phyloP scores from a whole-genome alignment of 2,329 filamentous ascomycete genomes.

The Penicillium sp. region DNA sequence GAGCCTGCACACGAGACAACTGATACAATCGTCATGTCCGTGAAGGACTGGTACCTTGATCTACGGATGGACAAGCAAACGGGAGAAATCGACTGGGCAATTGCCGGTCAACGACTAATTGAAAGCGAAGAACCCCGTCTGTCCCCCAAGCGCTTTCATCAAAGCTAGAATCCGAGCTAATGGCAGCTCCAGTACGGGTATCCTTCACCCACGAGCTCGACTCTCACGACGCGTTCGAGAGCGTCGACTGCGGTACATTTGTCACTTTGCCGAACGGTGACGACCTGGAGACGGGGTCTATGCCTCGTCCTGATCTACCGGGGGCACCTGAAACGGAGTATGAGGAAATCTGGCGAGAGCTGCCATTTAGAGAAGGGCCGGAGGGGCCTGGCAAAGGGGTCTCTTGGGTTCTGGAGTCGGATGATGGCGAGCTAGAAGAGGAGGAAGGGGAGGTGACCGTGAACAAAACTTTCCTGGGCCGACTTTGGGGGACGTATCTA shows the following conservation, averaged over 20 bases:
- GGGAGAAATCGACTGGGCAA: slow-evolving; percentile 45
- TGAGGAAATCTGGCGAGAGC: slow-evolving; percentile 67
- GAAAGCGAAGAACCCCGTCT: slow-evolving; percentile 38
- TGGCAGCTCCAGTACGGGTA: slow-evolving; percentile 29
- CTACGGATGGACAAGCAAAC: slow-evolving; percentile 42
- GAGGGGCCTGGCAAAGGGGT: slow-evolving; percentile 24
- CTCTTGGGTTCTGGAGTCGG: slow-evolving; percentile 36
- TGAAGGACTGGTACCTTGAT: slow-evolving; percentile 48
- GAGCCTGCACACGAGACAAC: slow-evolving; percentile 45
- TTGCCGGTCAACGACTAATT: slow-evolving; percentile 44
- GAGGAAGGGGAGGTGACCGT: slow-evolving; percentile 24
- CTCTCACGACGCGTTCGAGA: slow-evolving; percentile 38
- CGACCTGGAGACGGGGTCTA: slow-evolving; percentile 41
- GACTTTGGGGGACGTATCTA: slow-evolving; percentile 35
- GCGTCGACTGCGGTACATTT: slow-evolving; percentile 40
- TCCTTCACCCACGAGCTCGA: slow-evolving; percentile 44
- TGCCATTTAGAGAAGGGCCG: slow-evolving; percentile 35
- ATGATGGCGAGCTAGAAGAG: slow-evolving; percentile 8
- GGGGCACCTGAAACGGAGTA: slow-evolving; percentile 49
- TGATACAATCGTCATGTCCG: slow-evolving; percentile 47
- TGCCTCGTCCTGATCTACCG: slow-evolving; percentile 40
- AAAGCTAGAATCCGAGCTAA: background rate
- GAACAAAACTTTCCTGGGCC: slow-evolving; percentile 32
- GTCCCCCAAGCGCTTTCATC: slow-evolving; percentile 6
- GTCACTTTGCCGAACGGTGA: slow-evolving; percentile 43